Conservation (phyloP, 257 asterid genomes). For the Solanum pennellii region DNA sequence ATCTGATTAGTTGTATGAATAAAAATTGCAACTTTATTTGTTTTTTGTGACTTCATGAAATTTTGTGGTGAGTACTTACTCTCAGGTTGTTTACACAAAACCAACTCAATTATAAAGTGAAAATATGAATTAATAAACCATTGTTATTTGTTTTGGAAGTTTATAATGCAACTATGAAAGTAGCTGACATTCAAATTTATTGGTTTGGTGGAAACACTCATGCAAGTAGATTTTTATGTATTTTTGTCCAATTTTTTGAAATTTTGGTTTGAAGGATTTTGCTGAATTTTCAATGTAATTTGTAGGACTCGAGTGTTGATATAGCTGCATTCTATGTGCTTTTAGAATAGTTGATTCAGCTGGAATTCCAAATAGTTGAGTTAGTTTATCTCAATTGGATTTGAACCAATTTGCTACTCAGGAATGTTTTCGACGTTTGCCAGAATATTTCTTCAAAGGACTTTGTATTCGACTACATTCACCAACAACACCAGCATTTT, state of each 20-base stretch:
- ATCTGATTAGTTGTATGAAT: neutral
- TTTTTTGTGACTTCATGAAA: neutral
- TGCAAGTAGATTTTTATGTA: neutral
- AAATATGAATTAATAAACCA: neutral
- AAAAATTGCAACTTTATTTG: neutral
- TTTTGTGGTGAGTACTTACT: neutral
- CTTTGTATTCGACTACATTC: neutral
- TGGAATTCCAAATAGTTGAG: neutral
- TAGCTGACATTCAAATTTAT: neutral
- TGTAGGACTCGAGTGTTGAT: neutral
- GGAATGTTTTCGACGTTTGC: neutral
- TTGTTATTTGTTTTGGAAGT: neutral
- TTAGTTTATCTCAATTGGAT: neutral
- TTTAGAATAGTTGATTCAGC: neutral
- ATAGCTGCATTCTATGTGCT: neutral
- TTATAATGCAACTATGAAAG: neutral
- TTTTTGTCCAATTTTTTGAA: neutral
- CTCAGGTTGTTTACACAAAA: neutral
- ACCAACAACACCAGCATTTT: slow-evolving; percentile 4
- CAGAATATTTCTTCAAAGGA: slow-evolving; percentile 19
- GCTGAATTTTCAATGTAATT: neutral
- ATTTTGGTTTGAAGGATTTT: neutral
- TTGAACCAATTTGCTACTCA: neutral
- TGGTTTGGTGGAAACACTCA: neutral
- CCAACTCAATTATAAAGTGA: neutral